Evolutionary conservation across 257 asterid species (phyloP), one percentile per base, ranked within the genome.

Genomic region (Anisodus acutangulus): DNA sequence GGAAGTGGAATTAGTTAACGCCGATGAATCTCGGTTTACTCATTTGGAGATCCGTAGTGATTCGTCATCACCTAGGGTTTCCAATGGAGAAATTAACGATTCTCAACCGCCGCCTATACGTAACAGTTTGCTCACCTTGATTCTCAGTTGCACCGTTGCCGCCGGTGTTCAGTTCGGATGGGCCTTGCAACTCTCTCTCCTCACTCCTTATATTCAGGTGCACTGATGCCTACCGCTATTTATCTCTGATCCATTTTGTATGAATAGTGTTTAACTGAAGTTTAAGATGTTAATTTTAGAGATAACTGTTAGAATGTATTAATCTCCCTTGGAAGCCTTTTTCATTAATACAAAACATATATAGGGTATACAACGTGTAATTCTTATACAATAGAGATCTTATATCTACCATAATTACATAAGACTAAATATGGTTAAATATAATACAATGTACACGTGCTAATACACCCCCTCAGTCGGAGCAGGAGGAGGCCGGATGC

Each of bases 131-230:
- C 9, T 85, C 63, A 90, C 92, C 85, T 84, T 97, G 91, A 91
- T 94, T 81, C 95, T 95, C 80, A 93, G 97, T 80, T 95, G 99
- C 87, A 89, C 97, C 86, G 94, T 97, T 88, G 99, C 99, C 39
- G 99, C 99, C 7, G 99, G 99, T 22, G 99, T 97, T 17, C 99
- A 97, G 83, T 97, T 97, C 82, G 99, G 99, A 11, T 97, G 99
- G 99, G 99, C 99, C 59, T 91, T 97, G 89, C 99, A 97, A 91
- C 92, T 95, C 41, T 95, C 98, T 26, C 98, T 97, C 79, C 98
- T 97, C 79, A 97, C 99, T 84, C 99, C 99, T 85, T 97, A 97
- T 80, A 87, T 97, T 88, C 99, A 97, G 98, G 99, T 31, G 35
- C 35, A 31, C 35, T 31, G 35, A 0, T 31, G 35, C 35, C 35